Evolutionary conservation across 768 basidiomycete species (phyloP), one percentile per base, ranked within the genome.

Genomic region (Mycena galericulata): DNA sequence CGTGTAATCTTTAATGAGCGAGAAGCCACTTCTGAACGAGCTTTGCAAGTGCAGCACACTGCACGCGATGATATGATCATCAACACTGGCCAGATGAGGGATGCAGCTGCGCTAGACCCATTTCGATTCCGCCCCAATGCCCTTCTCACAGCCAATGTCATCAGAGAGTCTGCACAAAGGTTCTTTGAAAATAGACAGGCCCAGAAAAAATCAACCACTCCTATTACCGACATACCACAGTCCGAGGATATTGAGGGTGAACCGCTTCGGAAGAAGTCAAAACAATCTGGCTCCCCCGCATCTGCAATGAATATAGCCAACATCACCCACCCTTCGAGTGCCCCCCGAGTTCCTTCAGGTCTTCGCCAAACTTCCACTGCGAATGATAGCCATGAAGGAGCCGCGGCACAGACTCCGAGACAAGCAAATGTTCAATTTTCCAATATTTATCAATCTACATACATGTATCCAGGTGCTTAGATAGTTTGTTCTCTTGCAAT

Each of bases 161-260:
- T 62, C 40, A 32, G 32, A 5, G 32, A 49, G 27, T n/a, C 60
- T 22, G 60, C 60, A 17, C 20, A 29, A 24, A 34, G 18, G 22
- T 36, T 22, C 24, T 60, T 46, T 30, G 17, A 26, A 3, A 18
- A 32, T 15, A 9, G 30, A 15, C n/a, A 45, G 30, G 41, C 6
- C 9, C 24, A 12, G 58, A 45, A 34, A 15, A 43, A 43, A 43
- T n/a, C 41, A 17, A n/a, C 20, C 17, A 17, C 41, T 43, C 17
- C 41, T 43, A 5, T 18, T 87, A 36, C 34, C 6, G 34, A 36
- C 14, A 14, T 36, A 36, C 14, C 43, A 45, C 43, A 45, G 43
- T 45, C 43, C 18, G 43, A 45, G 22, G 22, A 18, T 45, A 18
- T 45, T 45, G 43, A 18, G 22, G 43, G 43, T 24, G 43, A 45